phyloP scores from a whole-genome alignment of 177 flowering plant species.

The Vitis hybrid region DNA sequence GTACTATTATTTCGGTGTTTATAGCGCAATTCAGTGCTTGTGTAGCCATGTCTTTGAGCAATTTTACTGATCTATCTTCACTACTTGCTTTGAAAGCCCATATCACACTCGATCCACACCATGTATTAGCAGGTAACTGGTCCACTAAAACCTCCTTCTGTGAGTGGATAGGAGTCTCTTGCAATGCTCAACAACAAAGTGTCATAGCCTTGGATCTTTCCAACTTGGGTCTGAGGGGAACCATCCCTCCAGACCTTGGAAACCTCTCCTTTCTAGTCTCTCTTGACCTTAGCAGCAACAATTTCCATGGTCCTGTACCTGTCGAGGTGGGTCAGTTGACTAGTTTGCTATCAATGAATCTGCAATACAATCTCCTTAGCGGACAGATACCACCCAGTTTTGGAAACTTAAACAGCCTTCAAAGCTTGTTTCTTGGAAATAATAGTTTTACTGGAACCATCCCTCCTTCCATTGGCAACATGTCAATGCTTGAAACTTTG shows the following conservation, averaged over 20 bases:
- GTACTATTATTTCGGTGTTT: not conserved
- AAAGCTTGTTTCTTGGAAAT: not conserved
- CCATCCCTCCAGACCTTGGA: slow-evolving; percentile 3
- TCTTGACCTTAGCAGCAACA: slow-evolving; percentile 7
- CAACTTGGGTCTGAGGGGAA: slow-evolving; percentile 8
- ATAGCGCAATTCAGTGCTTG: not conserved
- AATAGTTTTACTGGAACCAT: slow-evolving; percentile 16
- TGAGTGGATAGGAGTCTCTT: slow-evolving; percentile 14
- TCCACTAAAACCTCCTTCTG: slow-evolving; percentile 9
- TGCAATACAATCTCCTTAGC: not conserved
- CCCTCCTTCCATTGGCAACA: slow-evolving; percentile 15
- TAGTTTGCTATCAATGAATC: not conserved
- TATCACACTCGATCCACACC: not conserved
- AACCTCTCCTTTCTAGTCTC: slow-evolving; percentile 10
- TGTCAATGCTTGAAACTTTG: slow-evolving; percentile 5
- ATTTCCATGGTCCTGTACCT: slow-evolving; percentile 3
- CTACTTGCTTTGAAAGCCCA: not conserved
- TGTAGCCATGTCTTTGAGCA: not conserved
- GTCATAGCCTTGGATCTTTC: slow-evolving; percentile 16
- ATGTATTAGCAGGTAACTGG: slow-evolving; percentile 11
- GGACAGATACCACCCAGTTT: not conserved
- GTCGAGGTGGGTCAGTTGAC: not conserved
- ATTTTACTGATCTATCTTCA: not conserved
- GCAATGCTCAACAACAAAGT: slow-evolving; percentile 4
- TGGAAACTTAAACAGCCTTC: not conserved